Conservation (phyloP, 2,329 filamentous ascomycete genomes). For the Chaetomium strumarium region DNA sequence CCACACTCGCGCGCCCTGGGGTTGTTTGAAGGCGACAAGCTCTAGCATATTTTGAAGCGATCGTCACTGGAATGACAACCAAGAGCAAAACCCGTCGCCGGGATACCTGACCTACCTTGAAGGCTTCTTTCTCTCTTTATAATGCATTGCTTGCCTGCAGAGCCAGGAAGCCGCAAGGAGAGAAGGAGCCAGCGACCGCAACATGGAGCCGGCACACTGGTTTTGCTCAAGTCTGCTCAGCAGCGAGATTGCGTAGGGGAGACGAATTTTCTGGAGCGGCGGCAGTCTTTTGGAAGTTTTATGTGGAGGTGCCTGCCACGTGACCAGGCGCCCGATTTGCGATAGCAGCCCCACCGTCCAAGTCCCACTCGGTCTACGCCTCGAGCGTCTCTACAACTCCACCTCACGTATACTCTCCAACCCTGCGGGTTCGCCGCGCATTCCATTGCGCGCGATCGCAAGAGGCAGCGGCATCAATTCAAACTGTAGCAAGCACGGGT, state of each 20-base stretch:
- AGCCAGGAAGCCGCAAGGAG: background rate
- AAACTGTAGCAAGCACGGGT: too few relatives aligned
- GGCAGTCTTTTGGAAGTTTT: background rate
- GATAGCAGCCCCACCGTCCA: slow-evolving; percentile 8
- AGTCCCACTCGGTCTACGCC: too few relatives aligned
- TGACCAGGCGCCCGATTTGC: slow-evolving; percentile 21
- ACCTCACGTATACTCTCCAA: background rate
- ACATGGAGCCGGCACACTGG: background rate
- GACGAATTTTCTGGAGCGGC: slow-evolving; percentile 1
- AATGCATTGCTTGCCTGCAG: background rate
- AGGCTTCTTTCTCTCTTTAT: background rate
- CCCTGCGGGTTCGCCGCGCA: background rate
- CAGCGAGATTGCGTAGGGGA: background rate
- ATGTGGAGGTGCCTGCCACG: slow-evolving; percentile 6
- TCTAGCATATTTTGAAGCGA: slow-evolving; percentile 61
- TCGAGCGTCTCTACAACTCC: background rate
- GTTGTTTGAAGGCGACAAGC: slow-evolving; percentile 51
- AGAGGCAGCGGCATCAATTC: background rate
- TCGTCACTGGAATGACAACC: background rate
- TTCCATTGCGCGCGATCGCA: slow-evolving; percentile 6
- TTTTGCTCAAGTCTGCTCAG: background rate
- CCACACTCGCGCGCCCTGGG: slow-evolving; percentile 60
- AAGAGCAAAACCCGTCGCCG: background rate
- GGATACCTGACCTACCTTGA: background rate
- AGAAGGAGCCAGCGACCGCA: background rate